Base-by-base conservation (phyloP, 2,329 filamentous ascomycete genomes). In the Trichoderma sp. region DNA sequence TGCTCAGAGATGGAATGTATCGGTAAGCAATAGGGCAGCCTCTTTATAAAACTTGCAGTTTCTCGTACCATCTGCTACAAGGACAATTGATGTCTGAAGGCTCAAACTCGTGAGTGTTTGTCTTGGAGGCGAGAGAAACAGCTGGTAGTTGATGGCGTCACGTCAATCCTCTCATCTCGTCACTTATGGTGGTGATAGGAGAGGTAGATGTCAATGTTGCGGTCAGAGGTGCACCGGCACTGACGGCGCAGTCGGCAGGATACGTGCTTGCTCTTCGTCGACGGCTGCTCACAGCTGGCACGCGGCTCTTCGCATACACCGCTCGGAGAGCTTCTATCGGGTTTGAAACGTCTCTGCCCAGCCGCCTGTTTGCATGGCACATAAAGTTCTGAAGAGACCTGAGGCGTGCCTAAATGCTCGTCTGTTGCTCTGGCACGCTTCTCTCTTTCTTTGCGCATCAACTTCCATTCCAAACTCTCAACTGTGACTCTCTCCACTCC, bases 281-380 rank as follows among this genome's bases (percentile, higher is more conserved):
- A 26, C 62, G 52, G n/a, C 48, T 66, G 43, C 41, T 65, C 43
- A 50, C 59, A 55, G 56, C 51, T 64, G 43, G 43, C 51, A 45
- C 34, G 10, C 28, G 28, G 28, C 12, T 65, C 43, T 41, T 30
- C 24, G 48, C 50, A 39, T 63, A 1, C 9, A 47, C 17, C 10
- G 1, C 3, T 34, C 12, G 17, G 2, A 19, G 9, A 19, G 28
- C 28, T 21, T 15, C 9, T 12, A 14, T 12, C 10, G 0, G 7
- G 5, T 4, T 51, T 17, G 34, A 3, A 3, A 14, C 10, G 28
- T 12, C 14, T 19, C 28, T 12, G 4, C 10, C 28, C n/a, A n/a
- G n/a, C n/a, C n/a, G n/a, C n/a, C 4, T 12, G 9, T 12, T 34
- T 6, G 12, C 26, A 52, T 30, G 17, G 2, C 30, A 52, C 10